phyloP scores from a whole-genome alignment of 495 filamentous ascomycete genomes.

The Choiromyces venosus region DNA sequence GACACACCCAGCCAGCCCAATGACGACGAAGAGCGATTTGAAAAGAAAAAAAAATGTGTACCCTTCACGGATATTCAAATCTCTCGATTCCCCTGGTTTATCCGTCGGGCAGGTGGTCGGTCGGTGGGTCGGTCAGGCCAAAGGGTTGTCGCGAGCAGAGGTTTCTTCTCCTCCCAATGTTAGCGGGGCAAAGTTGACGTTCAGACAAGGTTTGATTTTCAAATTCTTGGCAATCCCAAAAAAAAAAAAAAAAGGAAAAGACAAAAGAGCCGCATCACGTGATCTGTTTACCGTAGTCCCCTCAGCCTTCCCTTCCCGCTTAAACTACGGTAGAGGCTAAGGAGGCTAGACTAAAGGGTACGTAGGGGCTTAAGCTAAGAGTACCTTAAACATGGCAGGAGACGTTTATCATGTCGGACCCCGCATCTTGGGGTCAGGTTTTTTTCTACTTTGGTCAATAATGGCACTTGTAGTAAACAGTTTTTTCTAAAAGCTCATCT shows the following conservation, averaged over 20 bases:
- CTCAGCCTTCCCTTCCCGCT: neutral
- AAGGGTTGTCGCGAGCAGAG: neutral
- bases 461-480: no score
- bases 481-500: no score
- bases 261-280: neutral
- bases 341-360: no score
- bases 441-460: no score
- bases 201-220: neutral
- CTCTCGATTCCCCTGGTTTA: neutral
- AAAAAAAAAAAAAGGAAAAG: no score
- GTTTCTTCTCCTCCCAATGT: neutral
- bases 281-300: neutral
- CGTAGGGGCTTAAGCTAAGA: neutral
- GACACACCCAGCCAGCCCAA: no score
- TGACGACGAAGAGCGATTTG: neutral
- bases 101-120: neutral
- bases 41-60: neutral
- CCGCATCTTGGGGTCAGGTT: neutral
- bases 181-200: neutral
- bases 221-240: conserved; percentile 3
- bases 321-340: neutral
- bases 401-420: neutral
- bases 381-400: neutral
- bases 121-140: no score
- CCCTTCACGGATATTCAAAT: neutral